Evolutionary conservation across 805 yeast species (phyloP).

Genomic region (Wickerhamiella siamensis): DNA sequence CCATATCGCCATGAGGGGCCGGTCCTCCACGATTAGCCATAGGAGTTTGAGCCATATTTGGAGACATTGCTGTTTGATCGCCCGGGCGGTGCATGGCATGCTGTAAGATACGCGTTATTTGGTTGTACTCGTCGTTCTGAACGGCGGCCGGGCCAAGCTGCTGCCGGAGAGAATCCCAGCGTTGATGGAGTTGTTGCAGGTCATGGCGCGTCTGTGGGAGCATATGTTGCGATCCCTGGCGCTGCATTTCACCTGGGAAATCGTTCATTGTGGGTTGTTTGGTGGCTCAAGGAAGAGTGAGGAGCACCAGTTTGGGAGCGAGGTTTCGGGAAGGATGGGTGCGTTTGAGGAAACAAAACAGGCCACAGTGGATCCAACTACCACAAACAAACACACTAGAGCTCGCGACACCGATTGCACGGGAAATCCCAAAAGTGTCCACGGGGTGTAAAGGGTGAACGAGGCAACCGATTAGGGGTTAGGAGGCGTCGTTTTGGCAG

Average conservation of each 20-base stretch:
- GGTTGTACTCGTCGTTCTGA: conserved; percentile 21
- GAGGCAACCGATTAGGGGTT: background rate
- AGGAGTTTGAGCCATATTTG: background rate
- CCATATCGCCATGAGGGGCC: background rate
- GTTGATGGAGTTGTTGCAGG: conserved; percentile 20
- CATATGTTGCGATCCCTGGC: too few species aligned
- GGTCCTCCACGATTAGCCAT: background rate
- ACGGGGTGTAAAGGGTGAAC: background rate
- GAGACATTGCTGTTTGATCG: background rate
- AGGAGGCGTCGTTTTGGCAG: background rate
- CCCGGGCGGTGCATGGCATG: conserved; percentile 13
- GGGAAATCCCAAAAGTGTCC: too few species aligned
- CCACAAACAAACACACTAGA: too few species aligned
- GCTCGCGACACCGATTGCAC: too few species aligned
- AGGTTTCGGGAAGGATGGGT: too few species aligned
- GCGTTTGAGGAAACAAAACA: too few species aligned
- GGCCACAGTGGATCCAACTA: too few species aligned
- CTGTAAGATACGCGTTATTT: conserved; percentile 14
- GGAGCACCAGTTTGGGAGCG: too few species aligned
- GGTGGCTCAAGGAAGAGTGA: too few species aligned
- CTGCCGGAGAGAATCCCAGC: conserved; percentile 17
- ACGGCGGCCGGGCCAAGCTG: conserved; percentile 19
- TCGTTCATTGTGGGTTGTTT: too few species aligned
- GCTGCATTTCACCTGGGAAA: too few species aligned
- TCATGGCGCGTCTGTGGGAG: conserved; percentile 11